Evolutionary conservation across 768 basidiomycete genomes (phyloP).

Genomic region (Lactarius hatsudake): DNA sequence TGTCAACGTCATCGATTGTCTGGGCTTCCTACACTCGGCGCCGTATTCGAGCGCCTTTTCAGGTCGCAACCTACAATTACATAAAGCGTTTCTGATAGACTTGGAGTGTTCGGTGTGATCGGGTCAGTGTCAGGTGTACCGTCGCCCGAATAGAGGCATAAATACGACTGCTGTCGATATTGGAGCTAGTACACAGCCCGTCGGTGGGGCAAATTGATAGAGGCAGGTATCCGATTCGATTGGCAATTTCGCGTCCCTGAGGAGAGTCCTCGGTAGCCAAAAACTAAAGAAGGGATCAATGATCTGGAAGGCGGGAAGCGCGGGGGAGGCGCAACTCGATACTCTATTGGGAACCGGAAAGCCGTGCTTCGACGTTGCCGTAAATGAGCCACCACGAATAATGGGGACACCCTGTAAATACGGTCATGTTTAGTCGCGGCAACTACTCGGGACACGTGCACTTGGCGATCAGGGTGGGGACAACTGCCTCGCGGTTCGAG

Average conservation of each 20-base stretch:
- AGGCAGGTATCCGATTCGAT: background rate
- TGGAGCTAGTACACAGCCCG: background rate
- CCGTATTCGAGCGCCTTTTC: background rate
- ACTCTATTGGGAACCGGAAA: background rate
- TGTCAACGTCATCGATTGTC: slow-evolving; percentile 16
- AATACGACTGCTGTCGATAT: background rate
- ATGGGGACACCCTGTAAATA: too few relatives aligned
- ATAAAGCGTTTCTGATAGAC: background rate
- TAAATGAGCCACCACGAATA: background rate
- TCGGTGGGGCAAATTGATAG: background rate
- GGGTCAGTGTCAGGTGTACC: background rate
- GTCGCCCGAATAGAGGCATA: background rate
- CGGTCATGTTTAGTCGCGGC: background rate
- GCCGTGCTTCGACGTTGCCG: background rate
- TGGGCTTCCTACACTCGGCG: slow-evolving; percentile 1
- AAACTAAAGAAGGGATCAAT: slow-evolving; percentile 2
- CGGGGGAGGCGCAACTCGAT: background rate
- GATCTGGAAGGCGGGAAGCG: slow-evolving; percentile 28
- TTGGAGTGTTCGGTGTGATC: background rate
- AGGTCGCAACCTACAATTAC: background rate
- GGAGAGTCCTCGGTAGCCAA: slow-evolving; percentile 21
- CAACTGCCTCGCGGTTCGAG: background rate
- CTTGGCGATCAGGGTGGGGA: background rate
- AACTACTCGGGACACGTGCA: background rate
- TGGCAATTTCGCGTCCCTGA: background rate